Conservation (phyloP, 805 yeast species). For the Wickerhamiella domercqiae region DNA sequence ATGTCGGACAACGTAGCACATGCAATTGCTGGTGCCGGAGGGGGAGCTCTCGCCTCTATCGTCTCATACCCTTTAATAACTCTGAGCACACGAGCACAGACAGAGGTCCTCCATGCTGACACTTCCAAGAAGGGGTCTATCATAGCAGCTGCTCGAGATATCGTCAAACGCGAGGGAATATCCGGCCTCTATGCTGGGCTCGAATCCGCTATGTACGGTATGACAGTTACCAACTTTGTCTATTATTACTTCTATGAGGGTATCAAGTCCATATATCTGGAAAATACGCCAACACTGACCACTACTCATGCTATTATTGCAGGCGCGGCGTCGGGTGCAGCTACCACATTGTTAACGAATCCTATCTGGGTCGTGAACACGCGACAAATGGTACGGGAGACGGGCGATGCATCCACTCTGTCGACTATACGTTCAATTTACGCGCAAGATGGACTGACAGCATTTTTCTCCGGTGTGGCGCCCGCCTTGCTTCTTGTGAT, state of each 20-base stretch:
- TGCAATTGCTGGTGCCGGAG: slow-evolving; percentile 89
- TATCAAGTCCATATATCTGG: slow-evolving; percentile 26
- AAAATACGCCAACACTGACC: slow-evolving; percentile 24
- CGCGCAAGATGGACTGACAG: slow-evolving; percentile 51
- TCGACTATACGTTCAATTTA: slow-evolving; percentile 46
- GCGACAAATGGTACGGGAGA: slow-evolving; percentile 51
- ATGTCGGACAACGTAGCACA: slow-evolving; percentile 44
- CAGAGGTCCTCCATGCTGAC: slow-evolving; percentile 26
- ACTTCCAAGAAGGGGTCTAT: slow-evolving; percentile 16
- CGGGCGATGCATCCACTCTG: slow-evolving; percentile 32
- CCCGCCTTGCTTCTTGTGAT: slow-evolving; percentile 78
- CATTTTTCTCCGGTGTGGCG: slow-evolving; percentile 69
- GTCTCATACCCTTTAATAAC: slow-evolving; percentile 85
- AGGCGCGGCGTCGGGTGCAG: slow-evolving; percentile 77
- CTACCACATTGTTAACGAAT: slow-evolving; percentile 67
- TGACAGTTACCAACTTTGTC: slow-evolving; percentile 70
- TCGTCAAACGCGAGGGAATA: slow-evolving; percentile 45
- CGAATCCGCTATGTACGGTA: slow-evolving; percentile 76
- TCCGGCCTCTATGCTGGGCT: slow-evolving; percentile 68
- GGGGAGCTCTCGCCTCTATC: slow-evolving; percentile 76
- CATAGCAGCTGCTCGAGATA: slow-evolving; percentile 30
- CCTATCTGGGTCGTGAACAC: slow-evolving; percentile 97
- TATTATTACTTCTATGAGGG: slow-evolving; percentile 86
- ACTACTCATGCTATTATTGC: slow-evolving; percentile 56
- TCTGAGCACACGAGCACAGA: slow-evolving; percentile 76